Percentiles rank a stretch among this genome's conserved stretches.
Conservation (phyloP, 2,329 filamentous ascomycete genomes). For the Diaporthe eres region DNA sequence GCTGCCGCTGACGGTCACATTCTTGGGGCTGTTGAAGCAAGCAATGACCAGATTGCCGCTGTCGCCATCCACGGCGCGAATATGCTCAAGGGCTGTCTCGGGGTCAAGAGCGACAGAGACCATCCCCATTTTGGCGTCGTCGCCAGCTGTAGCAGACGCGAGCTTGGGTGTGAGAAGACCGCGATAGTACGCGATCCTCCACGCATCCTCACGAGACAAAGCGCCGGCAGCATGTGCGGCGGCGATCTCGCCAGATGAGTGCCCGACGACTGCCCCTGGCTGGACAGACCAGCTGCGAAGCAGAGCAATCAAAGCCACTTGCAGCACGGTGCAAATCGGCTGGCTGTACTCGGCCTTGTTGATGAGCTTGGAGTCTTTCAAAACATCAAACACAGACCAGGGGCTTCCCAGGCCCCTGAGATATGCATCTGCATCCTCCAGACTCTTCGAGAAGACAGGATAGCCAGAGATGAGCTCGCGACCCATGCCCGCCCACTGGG, state of each 20-base stretch:
- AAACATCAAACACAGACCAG: slow-evolving; percentile 49
- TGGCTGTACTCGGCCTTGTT: slow-evolving; percentile 47
- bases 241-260: slow-evolving; percentile 55
- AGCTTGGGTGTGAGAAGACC: slow-evolving; percentile 46
- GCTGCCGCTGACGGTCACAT: slow-evolving; percentile 51
- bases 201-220: slow-evolving; percentile 42
- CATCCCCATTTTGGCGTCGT: slow-evolving; percentile 36
- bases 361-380: slow-evolving; percentile 43
- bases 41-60: slow-evolving; percentile 38
- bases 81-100: slow-evolving; percentile 21
- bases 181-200: slow-evolving; percentile 45
- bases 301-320: slow-evolving; percentile 52
- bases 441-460: slow-evolving; percentile 43
- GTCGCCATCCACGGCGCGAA: slow-evolving; percentile 38
- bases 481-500: slow-evolving; percentile 50
- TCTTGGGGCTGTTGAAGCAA: slow-evolving; percentile 44
- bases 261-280: slow-evolving; percentile 48
- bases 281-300: slow-evolving; percentile 46
- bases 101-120: slow-evolving; percentile 39
- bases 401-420: slow-evolving; percentile 44
- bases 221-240: slow-evolving; percentile 48
- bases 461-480: slow-evolving; percentile 42
- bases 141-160: slow-evolving; percentile 32
- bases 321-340: slow-evolving; percentile 52
- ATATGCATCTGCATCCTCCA: slow-evolving; percentile 44